Conservation (phyloP, 192 early-diverging fungal species). For the Jimgerdemannia lactiflua region DNA sequence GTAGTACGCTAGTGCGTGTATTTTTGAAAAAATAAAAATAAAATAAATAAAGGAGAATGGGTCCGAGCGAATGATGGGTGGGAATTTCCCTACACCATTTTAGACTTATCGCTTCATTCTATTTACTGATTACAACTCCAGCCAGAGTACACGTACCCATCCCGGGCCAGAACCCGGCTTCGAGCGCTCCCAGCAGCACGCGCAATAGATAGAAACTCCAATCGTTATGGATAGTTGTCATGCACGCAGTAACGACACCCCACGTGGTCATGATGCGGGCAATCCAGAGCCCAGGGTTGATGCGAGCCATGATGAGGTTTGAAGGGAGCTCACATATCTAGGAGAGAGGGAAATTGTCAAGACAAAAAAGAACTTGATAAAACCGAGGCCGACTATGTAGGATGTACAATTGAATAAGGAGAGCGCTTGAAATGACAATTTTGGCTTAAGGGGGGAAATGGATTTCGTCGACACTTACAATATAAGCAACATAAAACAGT, state of each 20-base stretch:
- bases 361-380: too few species aligned
- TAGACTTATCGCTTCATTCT: too few species aligned
- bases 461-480: neutral
- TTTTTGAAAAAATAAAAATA: too few species aligned
- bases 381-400: too few species aligned
- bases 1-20: slow-evolving; percentile 20
- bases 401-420: neutral
- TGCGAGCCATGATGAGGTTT: slow-evolving; percentile 5
- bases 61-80: too few species aligned
- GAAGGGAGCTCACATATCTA: neutral
- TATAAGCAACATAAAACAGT: slow-evolving; percentile 12
- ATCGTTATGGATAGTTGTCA: slow-evolving; percentile 2
- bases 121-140: too few species aligned
- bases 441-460: too few species aligned
- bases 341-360: too few species aligned
- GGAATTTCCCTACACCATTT: too few species aligned
- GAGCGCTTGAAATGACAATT: neutral
- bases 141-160: neutral
- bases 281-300: slow-evolving; percentile 7
- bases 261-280: slow-evolving; percentile 27
- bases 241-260: slow-evolving; percentile 18
- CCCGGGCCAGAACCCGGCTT: slow-evolving; percentile 16
- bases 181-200: slow-evolving; percentile 19
- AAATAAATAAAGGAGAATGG: too few species aligned
- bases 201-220: slow-evolving; percentile 16